A percentile compares a stretch with the other conserved stretches of the same genome.
These are phyloP conservation scores for Lentinus brumalis DNA, from an alignment of 768 basidiomycete genomes.

Conservation along the genomic window DNA sequence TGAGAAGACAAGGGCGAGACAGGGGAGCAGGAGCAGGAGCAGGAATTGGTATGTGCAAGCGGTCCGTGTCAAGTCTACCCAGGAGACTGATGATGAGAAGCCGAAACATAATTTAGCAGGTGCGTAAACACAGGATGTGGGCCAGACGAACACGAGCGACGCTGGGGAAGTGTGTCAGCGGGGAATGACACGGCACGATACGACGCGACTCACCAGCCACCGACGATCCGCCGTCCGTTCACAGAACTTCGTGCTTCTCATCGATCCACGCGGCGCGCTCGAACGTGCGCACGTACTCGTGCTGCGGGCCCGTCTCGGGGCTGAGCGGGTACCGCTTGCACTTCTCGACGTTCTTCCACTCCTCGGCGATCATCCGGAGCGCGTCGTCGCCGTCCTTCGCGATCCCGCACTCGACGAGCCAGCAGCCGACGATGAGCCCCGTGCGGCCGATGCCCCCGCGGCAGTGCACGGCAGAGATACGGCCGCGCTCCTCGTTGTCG, in stretches of 20 bases:
- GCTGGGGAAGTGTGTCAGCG: too few species aligned
- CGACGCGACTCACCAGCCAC: neutral
- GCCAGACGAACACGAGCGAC: too few species aligned
- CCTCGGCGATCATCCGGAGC: slow-evolving; percentile 59
- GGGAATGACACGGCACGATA: too few species aligned
- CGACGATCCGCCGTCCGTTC: slow-evolving; percentile 17
- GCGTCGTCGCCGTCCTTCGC: slow-evolving; percentile 68
- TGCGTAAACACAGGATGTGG: too few species aligned
- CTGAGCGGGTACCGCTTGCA: slow-evolving; percentile 73
- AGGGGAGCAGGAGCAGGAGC: too few species aligned
- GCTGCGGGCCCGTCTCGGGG: slow-evolving; percentile 79
- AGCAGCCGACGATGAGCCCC: slow-evolving; percentile 68
- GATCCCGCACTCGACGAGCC: slow-evolving; percentile 68
- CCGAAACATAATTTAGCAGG: neutral
- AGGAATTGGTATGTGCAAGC: neutral
- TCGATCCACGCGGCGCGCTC: slow-evolving; percentile 23
- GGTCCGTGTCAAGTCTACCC: neutral
- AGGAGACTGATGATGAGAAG: neutral
- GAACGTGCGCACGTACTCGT: slow-evolving; percentile 72
- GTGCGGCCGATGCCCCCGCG: slow-evolving; percentile 77
- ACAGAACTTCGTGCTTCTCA: slow-evolving; percentile 21
- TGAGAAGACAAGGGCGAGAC: too few species aligned
- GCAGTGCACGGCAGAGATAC: slow-evolving; percentile 76
- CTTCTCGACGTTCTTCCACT: slow-evolving; percentile 81
- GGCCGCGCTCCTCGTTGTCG: slow-evolving; percentile 59